Conservation (phyloP, 2,329 filamentous ascomycete species). For the Didymella exigua region DNA sequence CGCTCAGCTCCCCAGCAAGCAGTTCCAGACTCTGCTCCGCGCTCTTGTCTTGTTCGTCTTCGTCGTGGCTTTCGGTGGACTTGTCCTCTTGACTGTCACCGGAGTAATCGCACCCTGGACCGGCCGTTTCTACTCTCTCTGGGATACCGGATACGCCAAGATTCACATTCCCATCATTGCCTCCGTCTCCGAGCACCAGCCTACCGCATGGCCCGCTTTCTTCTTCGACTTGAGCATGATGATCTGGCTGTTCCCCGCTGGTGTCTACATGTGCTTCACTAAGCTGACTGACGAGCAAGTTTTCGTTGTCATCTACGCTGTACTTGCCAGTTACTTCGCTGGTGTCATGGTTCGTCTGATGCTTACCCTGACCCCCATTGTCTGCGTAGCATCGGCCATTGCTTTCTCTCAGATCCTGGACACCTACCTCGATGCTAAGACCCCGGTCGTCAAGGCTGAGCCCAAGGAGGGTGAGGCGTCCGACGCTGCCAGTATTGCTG, state of each 20-base stretch:
- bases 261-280: conserved; percentile 98
- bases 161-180: conserved; percentile 99
- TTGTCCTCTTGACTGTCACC: conserved; percentile 81
- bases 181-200: conserved; percentile 99
- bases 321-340: conserved; percentile 96
- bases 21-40: conserved; percentile 89
- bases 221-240: conserved; percentile 99
- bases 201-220: conserved; percentile 97
- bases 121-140: conserved; percentile 98
- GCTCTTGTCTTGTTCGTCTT: conserved; percentile 77
- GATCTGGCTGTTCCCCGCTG: conserved; percentile 98
- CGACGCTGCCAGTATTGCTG: conserved; percentile 47
- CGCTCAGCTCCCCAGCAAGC: conserved; percentile 84
- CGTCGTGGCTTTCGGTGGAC: conserved; percentile 71
- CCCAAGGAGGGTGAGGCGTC: conserved; percentile 53
- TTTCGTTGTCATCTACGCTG: conserved; percentile 95
- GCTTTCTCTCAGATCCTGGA: conserved; percentile 87
- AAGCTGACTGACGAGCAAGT: conserved; percentile 94
- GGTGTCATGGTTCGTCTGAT: conserved; percentile 99
- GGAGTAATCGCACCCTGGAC: conserved; percentile 97
- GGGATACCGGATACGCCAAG: conserved; percentile 98
- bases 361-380: conserved; percentile 94
- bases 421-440: conserved; percentile 73
- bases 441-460: conserved; percentile 57
- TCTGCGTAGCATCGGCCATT: conserved; percentile 91